Evolutionary conservation across 129 eudicot species (phyloP), one percentile per base, ranked within the genome.

Genomic region (Dittrichia graveolens): DNA sequence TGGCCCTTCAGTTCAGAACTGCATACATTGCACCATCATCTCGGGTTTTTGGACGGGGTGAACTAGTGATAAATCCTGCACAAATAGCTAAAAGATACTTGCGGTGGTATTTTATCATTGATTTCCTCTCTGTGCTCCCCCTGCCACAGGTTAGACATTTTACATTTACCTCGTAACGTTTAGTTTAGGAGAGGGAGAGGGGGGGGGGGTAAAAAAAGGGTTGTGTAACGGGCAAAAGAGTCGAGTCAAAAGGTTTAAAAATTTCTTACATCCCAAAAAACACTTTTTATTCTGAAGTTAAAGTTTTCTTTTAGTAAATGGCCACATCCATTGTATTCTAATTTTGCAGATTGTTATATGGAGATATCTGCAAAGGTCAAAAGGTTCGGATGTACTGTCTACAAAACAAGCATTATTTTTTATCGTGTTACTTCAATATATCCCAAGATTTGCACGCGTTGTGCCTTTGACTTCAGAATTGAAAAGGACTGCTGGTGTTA

Each of bases 11-110:
- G 50, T 91, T 91, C 63, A 85, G 96, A 61, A 91, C 97, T 12
- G 97, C 97, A 64, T 91, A 84, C 58, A 83, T 91, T 74, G 97
- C 97, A 37, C 97, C 97, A 19, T 91, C 97, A 2, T 91, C 97
- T 39, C 82, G 97, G 65, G 93, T 91, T 57, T 91, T 91, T 79
- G 97, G 97, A 70, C 81, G 96, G 61, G 97, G 97, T 71, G 97
- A 91, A 83, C 96, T 91, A 71, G 97, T 91, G 44, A 91, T 91
- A 43, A 91, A 91, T 83, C 82, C 96, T 70, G 85, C 83, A 41
- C 81, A 91, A 72, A 91, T 91, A 61, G 97, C 97, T 7, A 91
- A 84, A 74, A 80, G 93, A 72, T 91, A 91, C 55, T 46, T 91
- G 83, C 74, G 73, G 77, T 79, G 85, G 87, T 81, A 91, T 75